A percentile compares a stretch with the other conserved stretches of the same genome.
Conservation (phyloP, 305 asterid genomes). For the Striga hermonthica region DNA sequence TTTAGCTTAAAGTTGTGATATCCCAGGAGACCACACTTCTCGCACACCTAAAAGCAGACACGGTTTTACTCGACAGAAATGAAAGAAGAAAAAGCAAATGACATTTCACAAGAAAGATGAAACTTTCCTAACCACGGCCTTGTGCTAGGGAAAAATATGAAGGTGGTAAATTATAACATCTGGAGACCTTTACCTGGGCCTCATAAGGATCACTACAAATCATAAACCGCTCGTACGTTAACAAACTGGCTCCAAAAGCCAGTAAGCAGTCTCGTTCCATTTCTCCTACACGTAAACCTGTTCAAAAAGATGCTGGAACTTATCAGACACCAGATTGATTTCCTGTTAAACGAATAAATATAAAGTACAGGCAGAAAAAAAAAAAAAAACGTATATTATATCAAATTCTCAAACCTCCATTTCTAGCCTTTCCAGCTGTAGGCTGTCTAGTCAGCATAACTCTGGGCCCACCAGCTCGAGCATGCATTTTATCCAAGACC, state of each 20-base stretch:
- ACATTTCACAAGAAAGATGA: neutral
- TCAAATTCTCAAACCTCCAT: constrained; percentile 63
- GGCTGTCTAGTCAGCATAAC: constrained; percentile 93
- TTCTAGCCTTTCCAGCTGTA: constrained; percentile 91
- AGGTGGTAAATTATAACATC: too few species aligned
- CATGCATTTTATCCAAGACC: constrained; percentile 98
- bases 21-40: constrained; percentile 88
- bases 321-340: constrained; percentile 26
- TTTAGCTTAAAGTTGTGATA: constrained; percentile 68
- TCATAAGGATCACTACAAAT: constrained; percentile 95
- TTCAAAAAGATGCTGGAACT: too few species aligned
- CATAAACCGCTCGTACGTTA: constrained; percentile 87
- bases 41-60: constrained; percentile 66
- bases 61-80: constrained; percentile 20
- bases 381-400: too few species aligned
- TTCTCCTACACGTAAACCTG: constrained; percentile 95
- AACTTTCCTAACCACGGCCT: neutral
- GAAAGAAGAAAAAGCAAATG: too few species aligned
- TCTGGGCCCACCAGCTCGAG: constrained; percentile 91
- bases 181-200: constrained; percentile 78
- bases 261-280: constrained; percentile 99
- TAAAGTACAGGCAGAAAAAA: constrained; percentile 20
- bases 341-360: constrained; percentile 2
- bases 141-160: constrained; percentile 1
- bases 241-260: constrained; percentile 98